These are phyloP conservation scores for Beauveria scarabaeidicola DNA, from an alignment of 2,329 filamentous ascomycete species.

Conservation along the genomic window DNA sequence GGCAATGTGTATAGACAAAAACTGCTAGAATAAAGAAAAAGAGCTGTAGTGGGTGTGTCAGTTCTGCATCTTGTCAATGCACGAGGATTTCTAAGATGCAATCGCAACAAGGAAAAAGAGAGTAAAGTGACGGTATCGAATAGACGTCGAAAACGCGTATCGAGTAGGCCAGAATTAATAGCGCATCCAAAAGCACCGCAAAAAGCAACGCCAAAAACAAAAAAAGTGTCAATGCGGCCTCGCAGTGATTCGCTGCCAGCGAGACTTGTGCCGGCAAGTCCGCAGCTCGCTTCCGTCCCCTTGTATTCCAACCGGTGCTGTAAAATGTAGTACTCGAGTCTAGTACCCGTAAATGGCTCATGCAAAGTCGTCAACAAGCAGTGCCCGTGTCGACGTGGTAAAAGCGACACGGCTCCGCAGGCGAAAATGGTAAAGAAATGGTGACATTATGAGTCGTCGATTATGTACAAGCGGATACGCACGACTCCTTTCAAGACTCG, in stretches of 20 bases:
- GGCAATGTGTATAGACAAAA: conserved; percentile 2
- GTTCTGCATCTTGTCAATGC: not conserved
- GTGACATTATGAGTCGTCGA: conserved; percentile 22
- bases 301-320: conserved; percentile 6
- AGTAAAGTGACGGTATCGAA: not conserved
- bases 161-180: not conserved
- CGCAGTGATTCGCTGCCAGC: not conserved
- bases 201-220: not conserved
- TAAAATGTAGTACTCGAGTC: conserved; percentile 9
- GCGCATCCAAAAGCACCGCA: not conserved
- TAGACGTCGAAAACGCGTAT: not conserved
- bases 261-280: conserved; percentile 4
- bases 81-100: conserved; percentile 4
- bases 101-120: conserved; percentile 2
- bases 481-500: conserved; percentile 6
- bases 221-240: not conserved
- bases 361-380: conserved; percentile 38
- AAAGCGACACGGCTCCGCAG: not conserved
- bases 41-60: not conserved
- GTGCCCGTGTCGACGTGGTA: conserved; percentile 2
- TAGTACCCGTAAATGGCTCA: conserved; percentile 37
- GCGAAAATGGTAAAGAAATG: conserved; percentile 5
- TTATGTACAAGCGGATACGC: conserved; percentile 22
- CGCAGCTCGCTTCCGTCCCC: not conserved
- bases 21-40: not conserved